These are phyloP conservation scores for Alternaria gaisen DNA, from an alignment of 2,329 filamentous ascomycete species.

Conservation along the genomic window DNA sequence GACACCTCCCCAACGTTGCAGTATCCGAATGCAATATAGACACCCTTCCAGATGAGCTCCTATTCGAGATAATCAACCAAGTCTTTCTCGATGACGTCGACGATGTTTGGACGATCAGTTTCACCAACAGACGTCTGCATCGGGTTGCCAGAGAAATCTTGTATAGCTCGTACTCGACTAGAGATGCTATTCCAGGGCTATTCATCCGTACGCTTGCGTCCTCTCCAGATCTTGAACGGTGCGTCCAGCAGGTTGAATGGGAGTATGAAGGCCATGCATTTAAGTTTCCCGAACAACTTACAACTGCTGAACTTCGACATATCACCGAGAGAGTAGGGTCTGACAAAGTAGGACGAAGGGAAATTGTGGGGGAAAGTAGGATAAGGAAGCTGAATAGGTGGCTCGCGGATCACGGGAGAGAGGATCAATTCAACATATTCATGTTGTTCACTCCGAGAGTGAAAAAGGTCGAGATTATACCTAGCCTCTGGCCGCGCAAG, in stretches of 20 bases:
- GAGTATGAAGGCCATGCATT: neutral
- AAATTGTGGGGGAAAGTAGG: neutral
- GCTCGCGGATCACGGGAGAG: neutral
- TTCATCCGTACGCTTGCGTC: conserved; percentile 17
- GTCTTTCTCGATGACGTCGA: neutral
- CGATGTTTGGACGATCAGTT: neutral
- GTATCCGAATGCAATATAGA: neutral
- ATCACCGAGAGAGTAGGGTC: neutral
- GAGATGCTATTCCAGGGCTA: neutral
- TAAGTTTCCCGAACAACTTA: neutral
- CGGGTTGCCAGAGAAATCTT: conserved; percentile 3
- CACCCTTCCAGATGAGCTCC: conserved; percentile 11
- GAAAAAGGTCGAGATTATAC: neutral
- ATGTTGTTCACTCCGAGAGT: conserved; percentile 8
- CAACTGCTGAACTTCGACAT: neutral
- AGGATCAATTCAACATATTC: neutral
- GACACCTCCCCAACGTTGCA: neutral
- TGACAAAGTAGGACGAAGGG: neutral
- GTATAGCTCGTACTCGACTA: neutral
- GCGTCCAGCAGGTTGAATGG: conserved; percentile 8
- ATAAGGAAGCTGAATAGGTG: neutral
- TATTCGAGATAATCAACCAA: conserved; percentile 8
- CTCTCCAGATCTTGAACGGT: neutral
- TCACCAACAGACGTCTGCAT: conserved; percentile 8
- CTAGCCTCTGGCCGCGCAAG: neutral